Percentiles rank a stretch among this genome's conserved stretches.
These are phyloP conservation scores for Xylaria longipes DNA, from an alignment of 495 filamentous ascomycete species.

Conservation along the genomic window DNA sequence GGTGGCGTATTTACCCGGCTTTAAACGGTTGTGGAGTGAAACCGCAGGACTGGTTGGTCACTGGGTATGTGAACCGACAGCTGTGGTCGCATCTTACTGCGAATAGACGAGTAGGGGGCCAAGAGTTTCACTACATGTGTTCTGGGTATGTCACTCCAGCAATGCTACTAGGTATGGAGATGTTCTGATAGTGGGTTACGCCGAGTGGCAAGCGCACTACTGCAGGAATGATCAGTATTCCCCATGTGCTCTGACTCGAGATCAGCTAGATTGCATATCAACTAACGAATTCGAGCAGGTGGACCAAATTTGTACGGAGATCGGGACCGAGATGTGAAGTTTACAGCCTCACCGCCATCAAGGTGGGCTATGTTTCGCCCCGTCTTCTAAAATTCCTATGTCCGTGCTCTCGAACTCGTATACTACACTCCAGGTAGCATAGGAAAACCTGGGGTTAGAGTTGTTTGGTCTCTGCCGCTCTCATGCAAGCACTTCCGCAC, in stretches of 20 bases:
- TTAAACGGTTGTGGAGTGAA: slow-evolving; percentile 15
- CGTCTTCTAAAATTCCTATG: neutral
- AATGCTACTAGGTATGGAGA: neutral
- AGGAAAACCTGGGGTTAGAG: slow-evolving; percentile 19
- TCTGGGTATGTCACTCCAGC: neutral
- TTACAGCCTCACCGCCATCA: neutral
- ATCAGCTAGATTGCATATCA: neutral
- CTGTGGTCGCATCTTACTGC: neutral
- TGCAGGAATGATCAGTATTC: neutral
- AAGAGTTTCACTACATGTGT: slow-evolving; percentile 12
- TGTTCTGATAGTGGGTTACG: neutral
- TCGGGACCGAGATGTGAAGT: neutral
- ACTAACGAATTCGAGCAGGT: slow-evolving; percentile 18
- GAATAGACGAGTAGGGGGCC: slow-evolving; percentile 15
- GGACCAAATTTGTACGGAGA: neutral
- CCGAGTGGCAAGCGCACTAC: neutral
- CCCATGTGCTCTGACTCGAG: neutral
- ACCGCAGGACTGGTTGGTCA: slow-evolving; percentile 8
- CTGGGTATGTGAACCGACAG: neutral
- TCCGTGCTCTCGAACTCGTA: slow-evolving; percentile 1
- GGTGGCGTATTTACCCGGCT: slow-evolving; percentile 21
- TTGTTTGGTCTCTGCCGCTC: neutral
- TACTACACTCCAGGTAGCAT: slow-evolving; percentile 1
- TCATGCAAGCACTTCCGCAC: slow-evolving; percentile 22
- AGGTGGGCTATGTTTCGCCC: slow-evolving; percentile 1